Percentiles rank a stretch among this genome's conserved stretches.
These are phyloP conservation scores for Cymbidium sinense DNA, from an alignment of 106 monocot genomes.

Conservation along the genomic window DNA sequence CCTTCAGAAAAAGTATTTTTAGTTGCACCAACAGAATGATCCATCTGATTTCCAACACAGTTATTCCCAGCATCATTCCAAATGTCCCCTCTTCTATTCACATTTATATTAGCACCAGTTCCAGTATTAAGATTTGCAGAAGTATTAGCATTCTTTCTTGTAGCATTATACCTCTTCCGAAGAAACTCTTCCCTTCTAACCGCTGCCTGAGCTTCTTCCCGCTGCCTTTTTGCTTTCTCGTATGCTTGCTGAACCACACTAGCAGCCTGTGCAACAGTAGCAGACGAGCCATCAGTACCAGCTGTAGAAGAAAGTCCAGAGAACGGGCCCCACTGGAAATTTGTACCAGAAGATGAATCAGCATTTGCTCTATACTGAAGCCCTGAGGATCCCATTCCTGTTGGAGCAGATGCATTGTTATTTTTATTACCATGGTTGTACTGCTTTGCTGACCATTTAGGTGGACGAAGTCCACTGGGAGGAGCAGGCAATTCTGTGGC, in stretches of 20 bases:
- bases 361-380: neutral
- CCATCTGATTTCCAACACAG: neutral
- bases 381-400: conserved; percentile 1
- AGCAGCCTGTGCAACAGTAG: conserved; percentile 20
- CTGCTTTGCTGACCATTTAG: conserved; percentile 13
- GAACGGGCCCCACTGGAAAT: conserved; percentile 8
- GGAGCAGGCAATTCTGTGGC: conserved; percentile 18
- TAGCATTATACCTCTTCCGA: conserved; percentile 12
- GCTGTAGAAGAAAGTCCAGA: conserved; percentile 2
- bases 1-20: conserved; percentile 1
- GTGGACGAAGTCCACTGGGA: neutral
- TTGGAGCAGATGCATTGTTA: neutral
- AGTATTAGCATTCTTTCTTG: neutral
- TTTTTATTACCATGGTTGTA: conserved; percentile 5
- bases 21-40: neutral
- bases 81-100: conserved; percentile 14
- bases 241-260: conserved; percentile 39
- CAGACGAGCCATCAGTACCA: conserved; percentile 15
- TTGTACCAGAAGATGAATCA: neutral
- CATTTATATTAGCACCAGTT: neutral
- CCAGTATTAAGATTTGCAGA: conserved; percentile 9
- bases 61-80: conserved; percentile 6
- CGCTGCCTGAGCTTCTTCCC: conserved; percentile 37
- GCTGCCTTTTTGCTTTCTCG: conserved; percentile 40
- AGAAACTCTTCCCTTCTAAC: conserved; percentile 22